A percentile compares a stretch with the other conserved stretches of the same genome.
These are phyloP conservation scores for Eurotiales sp. DNA, from an alignment of 2,329 filamentous ascomycete species.

Conservation along the genomic window DNA sequence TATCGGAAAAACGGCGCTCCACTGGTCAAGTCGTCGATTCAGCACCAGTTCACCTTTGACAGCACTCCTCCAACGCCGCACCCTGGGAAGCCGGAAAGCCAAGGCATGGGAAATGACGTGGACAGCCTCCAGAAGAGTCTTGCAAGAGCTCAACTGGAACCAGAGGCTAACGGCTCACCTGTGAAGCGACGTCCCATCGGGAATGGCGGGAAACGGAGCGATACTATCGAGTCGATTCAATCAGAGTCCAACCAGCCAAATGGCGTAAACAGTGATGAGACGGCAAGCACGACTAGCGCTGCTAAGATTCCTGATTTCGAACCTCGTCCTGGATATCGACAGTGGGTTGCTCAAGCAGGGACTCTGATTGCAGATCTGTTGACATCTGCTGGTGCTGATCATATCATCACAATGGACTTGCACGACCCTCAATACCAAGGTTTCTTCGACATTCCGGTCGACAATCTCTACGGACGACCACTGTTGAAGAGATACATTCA, in stretches of 20 bases:
- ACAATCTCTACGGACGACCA: conserved; percentile 78
- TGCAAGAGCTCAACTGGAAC: conserved; percentile 61
- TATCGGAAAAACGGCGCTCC: conserved; percentile 96
- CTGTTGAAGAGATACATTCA: conserved; percentile 64
- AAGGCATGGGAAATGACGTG: conserved; percentile 63
- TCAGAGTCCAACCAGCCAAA: conserved; percentile 25
- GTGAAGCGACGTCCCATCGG: conserved; percentile 36
- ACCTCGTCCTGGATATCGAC: conserved; percentile 89
- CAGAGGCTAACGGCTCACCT: conserved; percentile 45
- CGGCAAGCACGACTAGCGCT: conserved; percentile 54
- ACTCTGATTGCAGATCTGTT: conserved; percentile 91
- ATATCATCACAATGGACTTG: conserved; percentile 96
- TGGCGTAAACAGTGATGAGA: conserved; percentile 46
- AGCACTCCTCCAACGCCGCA: conserved; percentile 83
- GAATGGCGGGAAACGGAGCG: conserved; percentile 38
- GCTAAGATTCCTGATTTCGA: conserved; percentile 62
- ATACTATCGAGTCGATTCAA: conserved; percentile 36
- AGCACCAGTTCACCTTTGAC: conserved; percentile 70
- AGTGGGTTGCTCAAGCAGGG: conserved; percentile 97
- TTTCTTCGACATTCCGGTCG: conserved; percentile 97
- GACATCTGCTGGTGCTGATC: conserved; percentile 92
- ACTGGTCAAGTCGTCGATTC: conserved; percentile 63
- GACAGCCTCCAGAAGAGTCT: conserved; percentile 70
- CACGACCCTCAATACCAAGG: conserved; percentile 97
- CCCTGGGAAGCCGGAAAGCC: conserved; percentile 65